Percentiles rank a stretch among this genome's conserved stretches.
These are phyloP conservation scores for Plectosphaerella plurivora DNA, from an alignment of 2,329 filamentous ascomycete species.

Conservation along the genomic window DNA sequence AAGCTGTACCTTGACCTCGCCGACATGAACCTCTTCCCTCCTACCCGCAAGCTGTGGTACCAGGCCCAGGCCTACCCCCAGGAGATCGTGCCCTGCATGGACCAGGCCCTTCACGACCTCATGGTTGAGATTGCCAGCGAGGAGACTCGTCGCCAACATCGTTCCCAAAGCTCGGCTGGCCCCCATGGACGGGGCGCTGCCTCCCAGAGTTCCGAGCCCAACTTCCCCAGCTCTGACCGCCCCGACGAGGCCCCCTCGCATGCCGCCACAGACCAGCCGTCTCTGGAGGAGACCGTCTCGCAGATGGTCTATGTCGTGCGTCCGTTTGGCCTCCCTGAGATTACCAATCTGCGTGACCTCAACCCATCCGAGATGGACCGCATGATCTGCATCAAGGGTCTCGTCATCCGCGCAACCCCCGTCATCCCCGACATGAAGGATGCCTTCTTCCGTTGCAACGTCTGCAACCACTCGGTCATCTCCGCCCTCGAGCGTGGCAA, in stretches of 20 bases:
- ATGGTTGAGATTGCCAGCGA: constrained; percentile 86
- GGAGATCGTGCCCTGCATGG: constrained; percentile 95
- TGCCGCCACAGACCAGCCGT: constrained; percentile 43
- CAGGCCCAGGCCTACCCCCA: constrained; percentile 92
- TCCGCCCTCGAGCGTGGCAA: constrained; percentile 93
- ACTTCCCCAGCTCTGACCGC: constrained; percentile 75
- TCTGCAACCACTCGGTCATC: constrained; percentile 86
- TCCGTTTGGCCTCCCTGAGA: constrained; percentile 81
- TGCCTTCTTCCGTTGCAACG: constrained; percentile 92
- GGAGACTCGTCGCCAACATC: constrained; percentile 63
- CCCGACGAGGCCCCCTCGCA: constrained; percentile 41
- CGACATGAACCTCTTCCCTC: constrained; percentile 88
- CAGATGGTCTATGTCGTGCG: constrained; percentile 78
- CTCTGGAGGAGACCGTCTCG: constrained; percentile 76
- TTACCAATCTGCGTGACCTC: constrained; percentile 87
- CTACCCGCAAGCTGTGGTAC: constrained; percentile 91
- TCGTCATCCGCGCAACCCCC: constrained; percentile 92
- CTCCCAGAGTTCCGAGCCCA: constrained; percentile 67
- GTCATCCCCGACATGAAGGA: constrained; percentile 99
- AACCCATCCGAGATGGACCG: constrained; percentile 87
- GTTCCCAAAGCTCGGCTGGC: constrained; percentile 55
- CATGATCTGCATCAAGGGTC: constrained; percentile 87
- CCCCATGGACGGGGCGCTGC: constrained; percentile 20
- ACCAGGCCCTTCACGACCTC: constrained; percentile 86
- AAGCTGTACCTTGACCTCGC: constrained; percentile 83